phyloP scores from a whole-genome alignment of 179 eudicot species.

The Spergularia azorica region DNA sequence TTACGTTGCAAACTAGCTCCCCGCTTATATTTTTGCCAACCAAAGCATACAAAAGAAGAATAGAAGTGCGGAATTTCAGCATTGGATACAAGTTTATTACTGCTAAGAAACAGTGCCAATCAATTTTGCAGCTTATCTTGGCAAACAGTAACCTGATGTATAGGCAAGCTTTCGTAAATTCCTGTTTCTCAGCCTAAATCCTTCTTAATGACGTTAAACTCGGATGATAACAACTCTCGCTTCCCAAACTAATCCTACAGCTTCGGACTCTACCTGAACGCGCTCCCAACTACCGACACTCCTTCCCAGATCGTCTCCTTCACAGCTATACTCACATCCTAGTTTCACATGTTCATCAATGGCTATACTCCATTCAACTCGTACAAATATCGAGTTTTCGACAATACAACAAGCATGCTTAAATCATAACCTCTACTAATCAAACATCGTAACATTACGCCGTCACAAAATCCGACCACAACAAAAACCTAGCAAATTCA shows the following conservation, averaged over 20 bases:
- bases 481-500: background rate
- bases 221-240: background rate
- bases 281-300: background rate
- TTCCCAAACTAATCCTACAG: background rate
- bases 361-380: background rate
- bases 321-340: background rate
- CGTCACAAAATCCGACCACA: background rate
- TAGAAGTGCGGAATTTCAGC: background rate
- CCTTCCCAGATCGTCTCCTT: background rate
- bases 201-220: background rate
- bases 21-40: background rate
- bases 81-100: background rate
- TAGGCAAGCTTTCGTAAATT: background rate
- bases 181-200: background rate
- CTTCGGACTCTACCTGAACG: background rate
- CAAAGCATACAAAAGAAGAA: background rate
- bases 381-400: background rate
- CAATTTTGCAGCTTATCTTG: background rate
- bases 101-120: conserved; percentile 52
- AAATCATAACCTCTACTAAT: conserved; percentile 42
- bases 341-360: too few species aligned
- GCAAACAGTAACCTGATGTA: background rate
- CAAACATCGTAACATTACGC: background rate
- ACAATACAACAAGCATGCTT: conserved; percentile 16
- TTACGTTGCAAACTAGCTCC: background rate